Base-by-base conservation (phyloP, 164 flowering plant species). In the Dillenia suffruticosa region DNA sequence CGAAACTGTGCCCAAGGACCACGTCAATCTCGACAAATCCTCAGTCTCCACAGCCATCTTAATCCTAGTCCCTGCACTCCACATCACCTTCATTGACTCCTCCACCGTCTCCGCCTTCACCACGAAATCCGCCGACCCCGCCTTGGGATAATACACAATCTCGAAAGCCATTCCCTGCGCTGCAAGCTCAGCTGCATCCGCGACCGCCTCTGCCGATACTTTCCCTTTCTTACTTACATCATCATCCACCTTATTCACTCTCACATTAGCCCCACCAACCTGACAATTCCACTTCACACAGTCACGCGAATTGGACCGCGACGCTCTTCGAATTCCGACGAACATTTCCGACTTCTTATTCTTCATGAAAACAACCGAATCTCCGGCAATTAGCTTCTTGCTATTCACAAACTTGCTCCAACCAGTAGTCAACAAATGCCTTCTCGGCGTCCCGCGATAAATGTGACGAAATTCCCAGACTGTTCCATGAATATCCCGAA, bases 321-420 rank as follows among this genome's bases (percentile, higher is more conserved):
- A 56, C 2, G 76, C 68, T 16, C 93, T 63, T 44, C 96, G 68
- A 5, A 91, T 54, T 10, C 94, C 96, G 7, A 81, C 76, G 11
- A 68, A 82, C 45, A 88, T 68, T 70, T 75, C 71, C 5, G 78
- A 72, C 8, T 7, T 63, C 44, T 61, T 11, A 19, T 71, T 71
- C 63, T 70, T 75, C 79, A 85, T 81, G 50, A 92, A 89, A 10
- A 92, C 84, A n/a, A 82, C 93, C 0, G 90, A 78, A 59, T 92
- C 97, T 0, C 94, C 96, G 0, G 93, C 88, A 0, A 82, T 72
- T 3, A 91, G 79, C 74, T 76, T 84, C 84, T 88, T 89, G 9
- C 56, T 6, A 63, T 89, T 87, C 14, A 92, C 97, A 59, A 89
- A 92, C 83, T 77, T 83, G 69, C 92, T 89, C 97, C 97, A 92